Conservation (phyloP, 495 filamentous ascomycete species). For the Cladorrhinum samala region DNA sequence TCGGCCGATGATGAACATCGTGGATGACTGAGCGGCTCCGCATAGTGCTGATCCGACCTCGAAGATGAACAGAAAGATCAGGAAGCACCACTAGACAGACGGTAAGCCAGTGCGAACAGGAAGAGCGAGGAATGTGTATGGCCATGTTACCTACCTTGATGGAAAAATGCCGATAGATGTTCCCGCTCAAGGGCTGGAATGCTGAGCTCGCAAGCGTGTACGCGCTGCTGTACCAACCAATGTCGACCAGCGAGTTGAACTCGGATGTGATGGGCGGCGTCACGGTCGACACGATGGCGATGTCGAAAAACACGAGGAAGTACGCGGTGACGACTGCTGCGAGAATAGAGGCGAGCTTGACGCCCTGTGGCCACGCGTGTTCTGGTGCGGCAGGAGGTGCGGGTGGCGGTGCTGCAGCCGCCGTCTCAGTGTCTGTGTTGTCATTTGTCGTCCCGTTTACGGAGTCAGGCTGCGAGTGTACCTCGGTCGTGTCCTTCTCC, state of each 20-base stretch:
- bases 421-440: too few species aligned
- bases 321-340: too few species aligned
- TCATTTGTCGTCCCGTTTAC: too few species aligned
- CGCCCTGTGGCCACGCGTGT: too few species aligned
- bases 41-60: constrained; percentile 44
- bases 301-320: background rate
- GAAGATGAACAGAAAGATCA: constrained; percentile 31
- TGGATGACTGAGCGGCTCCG: constrained; percentile 40
- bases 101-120: too few species aligned
- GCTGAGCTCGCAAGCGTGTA: constrained; percentile 43
- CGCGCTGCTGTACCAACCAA: constrained; percentile 40
- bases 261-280: constrained; percentile 30
- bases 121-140: too few species aligned
- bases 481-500: too few species aligned
- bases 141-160: constrained; percentile 19
- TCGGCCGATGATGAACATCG: constrained; percentile 46
- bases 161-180: constrained; percentile 38
- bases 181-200: constrained; percentile 42
- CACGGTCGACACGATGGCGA: background rate
- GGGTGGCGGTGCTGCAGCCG: too few species aligned
- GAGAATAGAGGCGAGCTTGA: too few species aligned
- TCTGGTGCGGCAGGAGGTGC: too few species aligned
- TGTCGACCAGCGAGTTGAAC: constrained; percentile 26
- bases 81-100: constrained; percentile 31
- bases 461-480: too few species aligned